These are phyloP conservation scores for Pezicula radicicola DNA, from an alignment of 2,329 filamentous ascomycete species.

Conservation along the genomic window DNA sequence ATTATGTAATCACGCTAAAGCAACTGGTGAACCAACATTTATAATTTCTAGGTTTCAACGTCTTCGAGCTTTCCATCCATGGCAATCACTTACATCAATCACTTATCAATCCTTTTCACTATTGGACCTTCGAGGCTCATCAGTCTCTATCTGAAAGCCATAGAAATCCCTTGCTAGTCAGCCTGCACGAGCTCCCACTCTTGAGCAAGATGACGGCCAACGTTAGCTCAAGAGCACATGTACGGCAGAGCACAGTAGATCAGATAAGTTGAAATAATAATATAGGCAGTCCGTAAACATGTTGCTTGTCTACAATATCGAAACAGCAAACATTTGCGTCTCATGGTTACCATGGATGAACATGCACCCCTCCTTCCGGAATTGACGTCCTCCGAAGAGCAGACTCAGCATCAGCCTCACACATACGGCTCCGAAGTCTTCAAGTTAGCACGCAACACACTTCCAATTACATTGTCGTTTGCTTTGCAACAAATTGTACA, in stretches of 20 bases:
- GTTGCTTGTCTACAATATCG: neutral
- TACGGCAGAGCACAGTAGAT: neutral
- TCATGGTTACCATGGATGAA: neutral
- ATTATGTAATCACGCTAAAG: no score
- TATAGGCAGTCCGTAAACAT: neutral
- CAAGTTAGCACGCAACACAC: conserved; percentile 2
- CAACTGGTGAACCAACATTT: no score
- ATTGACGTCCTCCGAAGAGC: neutral
- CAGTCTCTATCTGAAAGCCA: no score
- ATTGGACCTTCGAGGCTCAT: no score
- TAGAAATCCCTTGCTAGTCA: neutral
- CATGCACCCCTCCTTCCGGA: neutral
- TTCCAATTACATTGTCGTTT: conserved; percentile 7
- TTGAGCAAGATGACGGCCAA: neutral
- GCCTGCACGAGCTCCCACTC: neutral
- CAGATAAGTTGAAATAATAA: neutral
- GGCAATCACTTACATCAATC: no score
- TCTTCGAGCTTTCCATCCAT: no score
- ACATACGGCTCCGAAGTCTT: conserved; percentile 5
- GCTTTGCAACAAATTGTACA: conserved; percentile 6
- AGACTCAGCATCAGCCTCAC: neutral
- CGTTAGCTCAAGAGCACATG: neutral
- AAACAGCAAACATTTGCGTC: no score
- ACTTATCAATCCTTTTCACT: no score
- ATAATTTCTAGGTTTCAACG: no score